These are phyloP conservation scores for Entomortierella lignicola DNA, from an alignment of 192 early-diverging fungal species.

Conservation along the genomic window DNA sequence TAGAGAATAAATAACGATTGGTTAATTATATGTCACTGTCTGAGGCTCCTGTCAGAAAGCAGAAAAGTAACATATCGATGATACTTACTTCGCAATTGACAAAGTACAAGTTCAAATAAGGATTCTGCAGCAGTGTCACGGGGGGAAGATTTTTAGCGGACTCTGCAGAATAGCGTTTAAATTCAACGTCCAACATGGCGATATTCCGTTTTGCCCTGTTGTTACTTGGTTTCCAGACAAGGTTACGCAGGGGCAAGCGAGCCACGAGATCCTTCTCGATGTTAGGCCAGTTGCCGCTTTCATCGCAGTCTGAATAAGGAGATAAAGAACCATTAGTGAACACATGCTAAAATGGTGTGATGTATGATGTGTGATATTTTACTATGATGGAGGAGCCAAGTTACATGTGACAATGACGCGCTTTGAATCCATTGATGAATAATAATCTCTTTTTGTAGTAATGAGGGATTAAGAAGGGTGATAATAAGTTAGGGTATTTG, in stretches of 20 bases:
- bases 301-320: slow-evolving; percentile 60
- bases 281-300: slow-evolving; percentile 70
- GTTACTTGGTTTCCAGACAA: slow-evolving; percentile 81
- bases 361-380: neutral
- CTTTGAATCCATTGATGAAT: slow-evolving; percentile 36
- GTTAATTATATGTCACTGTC: no score
- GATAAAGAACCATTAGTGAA: neutral
- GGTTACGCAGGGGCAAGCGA: slow-evolving; percentile 83
- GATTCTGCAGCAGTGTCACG: slow-evolving; percentile 61
- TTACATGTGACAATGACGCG: slow-evolving; percentile 55
- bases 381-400: neutral
- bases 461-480: neutral
- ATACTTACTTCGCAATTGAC: slow-evolving; percentile 77
- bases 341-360: neutral
- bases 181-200: slow-evolving; percentile 67
- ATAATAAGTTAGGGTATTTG: neutral
- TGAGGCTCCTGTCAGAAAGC: neutral
- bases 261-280: slow-evolving; percentile 72
- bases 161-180: slow-evolving; percentile 61
- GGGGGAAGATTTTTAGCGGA: slow-evolving; percentile 54
- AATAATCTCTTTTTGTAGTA: neutral
- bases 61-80: neutral
- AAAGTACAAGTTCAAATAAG: slow-evolving; percentile 84
- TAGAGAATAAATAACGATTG: slow-evolving; percentile 32
- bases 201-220: slow-evolving; percentile 73